A percentile compares a stretch with the other conserved stretches of the same genome.
Conservation (phyloP, 208 protist genomes). For the Acanthamoeba pearcei region DNA sequence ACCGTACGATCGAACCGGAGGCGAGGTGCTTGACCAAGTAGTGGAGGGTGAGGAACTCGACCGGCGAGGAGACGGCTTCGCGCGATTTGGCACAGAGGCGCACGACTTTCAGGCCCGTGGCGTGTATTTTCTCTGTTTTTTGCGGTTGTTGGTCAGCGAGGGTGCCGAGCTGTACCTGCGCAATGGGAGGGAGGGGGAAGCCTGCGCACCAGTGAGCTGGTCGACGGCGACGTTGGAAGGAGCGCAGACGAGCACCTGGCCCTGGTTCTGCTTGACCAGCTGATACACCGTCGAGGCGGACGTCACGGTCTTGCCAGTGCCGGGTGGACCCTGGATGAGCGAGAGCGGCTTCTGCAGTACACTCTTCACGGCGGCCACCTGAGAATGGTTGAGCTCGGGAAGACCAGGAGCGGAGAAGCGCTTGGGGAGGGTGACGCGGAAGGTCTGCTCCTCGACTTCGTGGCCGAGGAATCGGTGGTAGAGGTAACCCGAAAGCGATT, state of each 20-base stretch:
- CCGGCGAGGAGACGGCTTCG: conserved; percentile 90
- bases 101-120: conserved; percentile 96
- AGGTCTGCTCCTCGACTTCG: conserved; percentile 81
- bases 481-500: conserved; percentile 92
- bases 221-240: conserved; percentile 98
- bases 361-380: conserved; percentile 90
- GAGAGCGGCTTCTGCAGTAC: conserved; percentile 91
- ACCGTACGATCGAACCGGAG: not conserved
- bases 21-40: conserved; percentile 90
- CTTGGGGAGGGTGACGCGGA: conserved; percentile 77
- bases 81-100: conserved; percentile 94
- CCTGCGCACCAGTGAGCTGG: conserved; percentile 89
- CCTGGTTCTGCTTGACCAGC: conserved; percentile 86
- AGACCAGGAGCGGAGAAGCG: conserved; percentile 88
- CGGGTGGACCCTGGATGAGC: conserved; percentile 96
- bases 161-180: not conserved
- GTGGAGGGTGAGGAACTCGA: conserved; percentile 95
- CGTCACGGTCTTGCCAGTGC: conserved; percentile 98
- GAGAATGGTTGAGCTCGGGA: conserved; percentile 95
- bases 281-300: conserved; percentile 97
- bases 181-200: not conserved
- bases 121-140: conserved; percentile 93
- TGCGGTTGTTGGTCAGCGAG: not conserved
- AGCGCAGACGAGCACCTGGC: conserved; percentile 94
- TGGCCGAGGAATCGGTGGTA: conserved; percentile 96